phyloP scores from a whole-genome alignment of 805 yeast genomes.

The Hanseniaspora clermontiae region DNA sequence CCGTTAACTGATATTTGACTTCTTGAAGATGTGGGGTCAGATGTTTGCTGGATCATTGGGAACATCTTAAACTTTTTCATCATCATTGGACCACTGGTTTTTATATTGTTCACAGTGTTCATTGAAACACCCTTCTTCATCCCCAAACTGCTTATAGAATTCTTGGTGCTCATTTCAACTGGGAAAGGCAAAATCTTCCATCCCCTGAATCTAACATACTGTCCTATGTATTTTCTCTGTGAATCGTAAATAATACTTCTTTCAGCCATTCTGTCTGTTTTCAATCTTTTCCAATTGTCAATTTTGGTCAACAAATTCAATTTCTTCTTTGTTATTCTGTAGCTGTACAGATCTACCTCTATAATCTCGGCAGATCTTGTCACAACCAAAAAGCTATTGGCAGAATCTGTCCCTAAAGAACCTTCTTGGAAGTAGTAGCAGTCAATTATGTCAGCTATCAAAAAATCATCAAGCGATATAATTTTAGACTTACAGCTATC shows the following conservation, averaged over 20 bases:
- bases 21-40: slow-evolving; percentile 1
- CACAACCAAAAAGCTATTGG: background rate
- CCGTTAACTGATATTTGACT: background rate
- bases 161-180: background rate
- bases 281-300: slow-evolving; percentile 9
- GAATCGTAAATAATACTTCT: slow-evolving; percentile 10
- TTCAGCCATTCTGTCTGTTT: slow-evolving; percentile 11
- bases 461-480: background rate
- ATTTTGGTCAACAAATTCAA: background rate
- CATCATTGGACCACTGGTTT: background rate
- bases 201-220: slow-evolving; percentile 12
- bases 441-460: background rate
- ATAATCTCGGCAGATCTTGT: slow-evolving; percentile 5
- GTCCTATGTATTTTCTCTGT: slow-evolving; percentile 4
- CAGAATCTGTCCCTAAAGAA: slow-evolving; percentile 2
- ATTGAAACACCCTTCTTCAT: background rate
- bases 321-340: background rate
- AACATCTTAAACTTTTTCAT: background rate
- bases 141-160: background rate
- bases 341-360: slow-evolving; percentile 1
- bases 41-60: slow-evolving; percentile 8
- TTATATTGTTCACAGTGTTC: background rate
- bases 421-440: slow-evolving; percentile 11
- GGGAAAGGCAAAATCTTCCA: slow-evolving; percentile 13
- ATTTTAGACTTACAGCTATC: background rate